Conservation (phyloP, 179 eudicot genomes). For the Patellifolia procumbens region DNA sequence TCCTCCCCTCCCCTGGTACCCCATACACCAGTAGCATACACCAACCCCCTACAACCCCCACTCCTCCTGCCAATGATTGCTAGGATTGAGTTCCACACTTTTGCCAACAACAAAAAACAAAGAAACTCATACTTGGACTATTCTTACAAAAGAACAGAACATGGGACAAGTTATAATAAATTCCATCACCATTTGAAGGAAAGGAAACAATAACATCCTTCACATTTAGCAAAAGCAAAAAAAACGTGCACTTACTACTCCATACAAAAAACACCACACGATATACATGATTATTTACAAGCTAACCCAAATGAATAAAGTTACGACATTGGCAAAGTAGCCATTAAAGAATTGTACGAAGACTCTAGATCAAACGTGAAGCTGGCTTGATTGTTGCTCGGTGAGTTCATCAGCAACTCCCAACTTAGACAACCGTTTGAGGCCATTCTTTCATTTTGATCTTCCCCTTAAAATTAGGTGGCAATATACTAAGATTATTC, state of each 20-base stretch:
- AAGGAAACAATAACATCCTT: constrained; percentile 6
- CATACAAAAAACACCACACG: constrained; percentile 10
- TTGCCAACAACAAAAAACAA: too few relatives aligned
- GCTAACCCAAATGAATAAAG: constrained; percentile 39
- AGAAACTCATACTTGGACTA: too few relatives aligned
- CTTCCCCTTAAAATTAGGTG: constrained; percentile 81
- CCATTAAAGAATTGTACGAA: constrained; percentile 90
- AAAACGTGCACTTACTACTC: constrained; percentile 22
- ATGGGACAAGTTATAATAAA: too few relatives aligned
- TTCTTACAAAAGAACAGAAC: too few relatives aligned
- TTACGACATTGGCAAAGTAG: constrained; percentile 80
- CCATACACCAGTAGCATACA: too few relatives aligned
- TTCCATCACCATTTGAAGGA: neutral
- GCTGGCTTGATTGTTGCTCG: constrained; percentile 89
- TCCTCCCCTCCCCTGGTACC: too few relatives aligned
- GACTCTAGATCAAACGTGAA: constrained; percentile 94
- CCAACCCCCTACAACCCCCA: too few relatives aligned
- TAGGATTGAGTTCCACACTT: too few relatives aligned
- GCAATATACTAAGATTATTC: constrained; percentile 62
- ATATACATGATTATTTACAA: constrained; percentile 38
- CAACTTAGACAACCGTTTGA: constrained; percentile 72
- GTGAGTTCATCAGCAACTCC: constrained; percentile 92
- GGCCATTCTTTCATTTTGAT: constrained; percentile 89
- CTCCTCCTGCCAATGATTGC: too few relatives aligned
- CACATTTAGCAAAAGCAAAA: neutral